phyloP scores from a whole-genome alignment of 179 eudicot genomes.

The Beta corolliflora region DNA sequence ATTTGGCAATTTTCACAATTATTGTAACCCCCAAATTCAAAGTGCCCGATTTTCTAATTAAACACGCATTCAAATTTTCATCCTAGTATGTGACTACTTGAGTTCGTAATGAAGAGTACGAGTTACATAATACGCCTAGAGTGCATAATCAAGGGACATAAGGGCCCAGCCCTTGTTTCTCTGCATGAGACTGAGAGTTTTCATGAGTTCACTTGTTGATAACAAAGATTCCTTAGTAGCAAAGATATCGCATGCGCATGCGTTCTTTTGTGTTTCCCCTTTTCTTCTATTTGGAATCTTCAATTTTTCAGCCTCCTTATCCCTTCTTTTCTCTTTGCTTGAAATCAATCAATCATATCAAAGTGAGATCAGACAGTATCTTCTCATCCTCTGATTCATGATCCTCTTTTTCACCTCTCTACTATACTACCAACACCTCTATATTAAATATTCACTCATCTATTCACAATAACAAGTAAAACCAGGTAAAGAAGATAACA shows the following conservation, averaged over 20 bases:
- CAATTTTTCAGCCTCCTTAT: slow-evolving; percentile 15
- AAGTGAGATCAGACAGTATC: slow-evolving; percentile 22
- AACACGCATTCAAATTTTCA: too few species aligned
- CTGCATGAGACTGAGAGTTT: neutral
- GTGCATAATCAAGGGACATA: neutral
- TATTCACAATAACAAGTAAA: neutral
- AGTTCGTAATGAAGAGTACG: neutral
- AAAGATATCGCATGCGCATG: slow-evolving; percentile 19
- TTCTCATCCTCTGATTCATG: slow-evolving; percentile 18
- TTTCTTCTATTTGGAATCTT: slow-evolving; percentile 31
- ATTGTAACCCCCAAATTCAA: too few species aligned
- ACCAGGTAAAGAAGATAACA: neutral
- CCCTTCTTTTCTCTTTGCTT: slow-evolving; percentile 24
- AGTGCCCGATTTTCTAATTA: too few species aligned
- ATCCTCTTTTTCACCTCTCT: slow-evolving; percentile 4
- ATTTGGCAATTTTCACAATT: too few species aligned
- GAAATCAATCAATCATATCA: slow-evolving; percentile 13
- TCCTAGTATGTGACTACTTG: neutral
- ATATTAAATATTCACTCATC: too few species aligned
- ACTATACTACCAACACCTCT: neutral
- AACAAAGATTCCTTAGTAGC: slow-evolving; percentile 33
- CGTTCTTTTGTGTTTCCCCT: slow-evolving; percentile 33
- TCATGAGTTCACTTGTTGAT: neutral
- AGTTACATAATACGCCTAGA: neutral
- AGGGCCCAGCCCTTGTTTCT: slow-evolving; percentile 16